Base-by-base conservation (phyloP, 352 stramenopile genomes). In the Phytophthora fragariaefolia region DNA sequence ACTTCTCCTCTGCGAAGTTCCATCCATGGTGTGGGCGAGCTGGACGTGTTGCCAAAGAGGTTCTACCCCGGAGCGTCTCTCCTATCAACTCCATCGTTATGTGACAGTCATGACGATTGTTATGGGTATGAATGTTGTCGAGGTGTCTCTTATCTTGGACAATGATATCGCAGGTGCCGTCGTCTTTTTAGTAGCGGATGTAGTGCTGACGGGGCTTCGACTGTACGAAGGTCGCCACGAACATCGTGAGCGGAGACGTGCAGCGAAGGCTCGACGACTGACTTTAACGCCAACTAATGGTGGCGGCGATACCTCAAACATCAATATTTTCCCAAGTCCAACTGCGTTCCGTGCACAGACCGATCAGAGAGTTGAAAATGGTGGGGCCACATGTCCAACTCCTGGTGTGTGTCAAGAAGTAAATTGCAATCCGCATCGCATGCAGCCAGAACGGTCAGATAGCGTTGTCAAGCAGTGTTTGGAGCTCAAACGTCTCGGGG, bases 101-200 rank as follows among this genome's bases (percentile, higher is more conserved):
- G 47, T 76, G n/a, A 76, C 69, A 4, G 50, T 76, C 20, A 47
- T 70, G 47, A 76, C 69, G 22, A 76, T 76, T 51, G 58, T 76
- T 10, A 76, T 73, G 69, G 69, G 69, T 4, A 71, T 70, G 47
- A 73, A 63, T 13, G 69, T 71, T 12, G 30, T 76, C 6, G 58
- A 67, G 26, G 47, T 63, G 18, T 32, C 52, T 59, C 53, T 59
- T 13, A 61, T 38, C 45, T 57, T 76, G 15, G 46, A 71, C 26
- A 50, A 71, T 12, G 64, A 76, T n/a, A 73, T 73, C 20, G 58
- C 57, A 28, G 69, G 69, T 20, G 69, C 69, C 15, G 34, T 73
- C 42, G 64, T 73, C 17, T 76, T 76, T 36, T 62, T 76, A 17
- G 20, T 76, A 24, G 63, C 69, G 26, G 69, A 76, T 50, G 45